Evolutionary conservation across 768 basidiomycete species (phyloP).

Genomic region (Trametes meyenii): DNA sequence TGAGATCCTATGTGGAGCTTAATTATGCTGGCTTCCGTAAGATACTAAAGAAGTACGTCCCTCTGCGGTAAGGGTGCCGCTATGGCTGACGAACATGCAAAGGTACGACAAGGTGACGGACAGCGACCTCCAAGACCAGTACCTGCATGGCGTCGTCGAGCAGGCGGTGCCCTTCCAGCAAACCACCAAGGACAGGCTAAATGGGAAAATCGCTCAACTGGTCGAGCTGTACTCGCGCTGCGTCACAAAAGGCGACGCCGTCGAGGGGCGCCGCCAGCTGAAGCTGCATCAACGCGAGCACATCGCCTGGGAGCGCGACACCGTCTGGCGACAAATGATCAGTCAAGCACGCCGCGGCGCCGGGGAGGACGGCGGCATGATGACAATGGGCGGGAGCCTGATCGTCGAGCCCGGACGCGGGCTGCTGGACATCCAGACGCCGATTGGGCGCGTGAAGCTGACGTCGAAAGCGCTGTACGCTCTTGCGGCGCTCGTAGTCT

Average conservation of each 20-base stretch:
- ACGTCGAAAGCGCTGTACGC: conserved; percentile 65
- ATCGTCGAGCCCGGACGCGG: conserved; percentile 48
- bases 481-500: conserved; percentile 55
- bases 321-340: conserved; percentile 97
- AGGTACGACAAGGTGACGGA: conserved; percentile 95
- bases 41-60: conserved; percentile 86
- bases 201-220: conserved; percentile 58
- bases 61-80: not conserved
- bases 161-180: conserved; percentile 67
- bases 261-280: conserved; percentile 77
- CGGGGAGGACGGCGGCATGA: conserved; percentile 24
- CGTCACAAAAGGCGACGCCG: conserved; percentile 71
- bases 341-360: conserved; percentile 76
- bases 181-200: conserved; percentile 62
- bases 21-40: conserved; percentile 95
- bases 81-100: not conserved
- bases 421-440: conserved; percentile 55
- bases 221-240: conserved; percentile 82
- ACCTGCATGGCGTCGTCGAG: conserved; percentile 74
- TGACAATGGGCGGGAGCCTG: conserved; percentile 34
- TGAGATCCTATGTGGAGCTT: conserved; percentile 87
- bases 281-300: conserved; percentile 88
- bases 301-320: conserved; percentile 96
- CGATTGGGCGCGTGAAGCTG: conserved; percentile 65
- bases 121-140: conserved; percentile 77